Conservation (phyloP, 2,329 filamentous ascomycete species). For the Neospermospora avenae region DNA sequence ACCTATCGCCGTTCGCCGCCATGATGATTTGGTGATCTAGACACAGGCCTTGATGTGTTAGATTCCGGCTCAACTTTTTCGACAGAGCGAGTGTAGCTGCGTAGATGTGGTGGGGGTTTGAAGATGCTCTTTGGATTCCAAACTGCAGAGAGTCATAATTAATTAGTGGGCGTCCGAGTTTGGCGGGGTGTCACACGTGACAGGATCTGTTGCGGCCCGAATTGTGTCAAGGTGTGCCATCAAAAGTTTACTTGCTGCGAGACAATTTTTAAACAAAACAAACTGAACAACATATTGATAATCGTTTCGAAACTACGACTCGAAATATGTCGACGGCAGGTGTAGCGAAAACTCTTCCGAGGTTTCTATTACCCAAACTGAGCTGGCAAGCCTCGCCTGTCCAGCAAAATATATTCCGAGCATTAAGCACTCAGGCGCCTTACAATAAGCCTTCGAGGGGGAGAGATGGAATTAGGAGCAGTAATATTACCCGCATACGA, state of each 20-base stretch:
- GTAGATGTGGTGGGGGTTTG: slow-evolving; percentile 17
- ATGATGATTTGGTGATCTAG: slow-evolving; percentile 25
- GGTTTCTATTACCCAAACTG: slow-evolving; percentile 34
- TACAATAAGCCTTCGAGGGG: slow-evolving; percentile 12
- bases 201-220: too few relatives aligned
- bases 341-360: slow-evolving; percentile 28
- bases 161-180: slow-evolving; percentile 6
- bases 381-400: slow-evolving; percentile 33
- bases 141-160: slow-evolving; percentile 2
- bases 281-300: not conserved
- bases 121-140: slow-evolving; percentile 2
- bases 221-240: too few relatives aligned
- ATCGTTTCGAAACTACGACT: not conserved
- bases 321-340: slow-evolving; percentile 29
- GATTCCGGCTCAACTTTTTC: not conserved
- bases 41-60: not conserved
- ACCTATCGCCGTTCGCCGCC: slow-evolving; percentile 54
- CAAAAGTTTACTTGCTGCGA: too few relatives aligned
- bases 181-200: too few relatives aligned
- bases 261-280: not conserved
- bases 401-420: slow-evolving; percentile 23
- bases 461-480: not conserved
- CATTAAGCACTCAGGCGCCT: slow-evolving; percentile 23
- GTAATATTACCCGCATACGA: not conserved
- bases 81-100: slow-evolving; percentile 16